Evolutionary conservation across 2,329 filamentous ascomycete species (phyloP), one percentile per base, ranked within the genome.

Genomic region (Stagonosporopsis vannaccii): DNA sequence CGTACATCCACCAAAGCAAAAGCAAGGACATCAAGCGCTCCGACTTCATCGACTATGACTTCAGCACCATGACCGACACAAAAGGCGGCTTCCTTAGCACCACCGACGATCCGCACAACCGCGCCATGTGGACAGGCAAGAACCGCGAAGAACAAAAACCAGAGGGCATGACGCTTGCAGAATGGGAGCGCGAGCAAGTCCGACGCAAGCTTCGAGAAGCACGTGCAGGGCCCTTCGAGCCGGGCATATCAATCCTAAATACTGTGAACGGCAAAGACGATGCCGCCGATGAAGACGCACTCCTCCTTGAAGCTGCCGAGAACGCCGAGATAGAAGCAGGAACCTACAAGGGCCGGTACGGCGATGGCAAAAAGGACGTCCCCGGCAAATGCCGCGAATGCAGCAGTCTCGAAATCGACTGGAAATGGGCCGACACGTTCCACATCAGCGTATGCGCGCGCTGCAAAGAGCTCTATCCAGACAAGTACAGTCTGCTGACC

Each of bases 1-100:
- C 81, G 15, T 80, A 73, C 58, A 87, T 96, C 45, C 87, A 87
- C 51, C 54, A 52, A 25, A 52, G 41, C 49, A 89, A 94, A 0
- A 91, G 91, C 35, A 86, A 88, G 69, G 97, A 96, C 71, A 97
- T 98, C 66, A 87, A 90, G 58, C 94, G 95, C 43, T 72, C 69
- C 7, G 72, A 74, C 75, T 98, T 90, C 73, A 93, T 99, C 70
- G 95, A 99, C 72, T 98, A 97, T 79, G 95, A 99, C 76, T 95
- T 99, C 78, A 94, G 90, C 73, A 90, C 94, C 78, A 98, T 99
- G 92, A 96, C 90, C 6, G 95, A 99, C 75, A 98, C 94, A 0
- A 97, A 97, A 73, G 95, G 95, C 60, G 95, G 95, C 0, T 99
- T 99, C 76, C 78, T 99, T 62, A 90, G 89, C n/a, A 84, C 86